Evolutionary conservation across 768 basidiomycete species (phyloP).

Genomic region (Tulasnella sp.): DNA sequence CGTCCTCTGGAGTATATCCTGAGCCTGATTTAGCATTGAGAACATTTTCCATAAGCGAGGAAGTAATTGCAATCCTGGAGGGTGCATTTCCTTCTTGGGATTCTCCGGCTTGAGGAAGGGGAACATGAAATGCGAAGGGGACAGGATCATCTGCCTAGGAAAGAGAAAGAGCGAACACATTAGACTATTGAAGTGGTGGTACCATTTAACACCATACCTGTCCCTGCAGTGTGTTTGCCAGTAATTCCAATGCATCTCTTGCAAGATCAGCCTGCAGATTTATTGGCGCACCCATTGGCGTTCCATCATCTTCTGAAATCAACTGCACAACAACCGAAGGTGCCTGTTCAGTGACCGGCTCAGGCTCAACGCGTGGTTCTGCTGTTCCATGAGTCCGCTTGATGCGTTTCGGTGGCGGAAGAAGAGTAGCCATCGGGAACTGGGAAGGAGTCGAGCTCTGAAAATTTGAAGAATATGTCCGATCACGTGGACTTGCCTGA

Average conservation of each 20-base stretch:
- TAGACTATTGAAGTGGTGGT: no score
- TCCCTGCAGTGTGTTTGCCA: conserved; percentile 77
- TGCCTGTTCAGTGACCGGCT: conserved; percentile 24
- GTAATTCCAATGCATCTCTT: conserved; percentile 66
- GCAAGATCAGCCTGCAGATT: conserved; percentile 79
- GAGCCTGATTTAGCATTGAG: conserved; percentile 58
- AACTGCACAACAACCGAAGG: conserved; percentile 84
- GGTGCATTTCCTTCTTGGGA: conserved; percentile 36
- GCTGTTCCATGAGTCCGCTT: conserved; percentile 56
- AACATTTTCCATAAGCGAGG: conserved; percentile 72
- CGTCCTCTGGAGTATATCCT: conserved; percentile 71
- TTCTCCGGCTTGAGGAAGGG: conserved; percentile 40
- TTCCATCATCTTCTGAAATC: conserved; percentile 75
- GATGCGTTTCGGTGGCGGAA: conserved; percentile 80
- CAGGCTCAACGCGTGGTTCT: conserved; percentile 11
- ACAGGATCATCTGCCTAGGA: conserved; percentile 72
- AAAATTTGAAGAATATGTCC: no score
- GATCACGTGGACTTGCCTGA: no score
- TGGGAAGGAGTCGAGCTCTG: no score
- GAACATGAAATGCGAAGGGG: conserved; percentile 83
- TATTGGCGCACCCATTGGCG: conserved; percentile 71
- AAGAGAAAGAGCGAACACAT: conserved; percentile 3
- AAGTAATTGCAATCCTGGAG: conserved; percentile 69
- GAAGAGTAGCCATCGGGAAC: conserved; percentile 72
- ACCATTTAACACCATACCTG: conserved; percentile 43